Evolutionary conservation across 768 basidiomycete genomes (phyloP).

Genomic region (Phaeolepiota aurea): DNA sequence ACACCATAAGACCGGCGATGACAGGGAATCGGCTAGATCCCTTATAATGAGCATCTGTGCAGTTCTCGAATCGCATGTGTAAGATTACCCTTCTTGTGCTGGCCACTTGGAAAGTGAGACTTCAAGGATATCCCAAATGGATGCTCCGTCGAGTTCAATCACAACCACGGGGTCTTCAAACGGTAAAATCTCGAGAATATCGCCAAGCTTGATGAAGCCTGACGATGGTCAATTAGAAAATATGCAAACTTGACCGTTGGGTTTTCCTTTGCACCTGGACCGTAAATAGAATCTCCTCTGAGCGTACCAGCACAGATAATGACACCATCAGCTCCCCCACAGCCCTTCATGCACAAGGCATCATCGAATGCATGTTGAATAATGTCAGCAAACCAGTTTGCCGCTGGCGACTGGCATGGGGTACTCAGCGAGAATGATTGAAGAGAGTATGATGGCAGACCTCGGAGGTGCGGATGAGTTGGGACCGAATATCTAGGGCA

Average conservation of each 20-base stretch:
- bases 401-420: conserved; percentile 46
- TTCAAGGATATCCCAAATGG: conserved; percentile 78
- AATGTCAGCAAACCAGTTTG: conserved; percentile 85
- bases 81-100: conserved; percentile 79
- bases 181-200: conserved; percentile 83
- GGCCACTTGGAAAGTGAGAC: conserved; percentile 70
- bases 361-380: conserved; percentile 79
- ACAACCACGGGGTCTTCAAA: conserved; percentile 84
- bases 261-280: conserved; percentile 46
- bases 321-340: conserved; percentile 69
- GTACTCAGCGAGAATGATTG: background rate
- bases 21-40: conserved; percentile 85
- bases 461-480: conserved; percentile 68
- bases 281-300: conserved; percentile 80
- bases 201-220: conserved; percentile 76
- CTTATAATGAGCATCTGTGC: too few species aligned
- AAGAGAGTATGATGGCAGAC: conserved; percentile 20
- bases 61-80: too few species aligned
- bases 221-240: conserved; percentile 1
- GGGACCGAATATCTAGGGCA: conserved; percentile 65
- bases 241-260: too few species aligned
- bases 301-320: conserved; percentile 79
- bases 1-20: conserved; percentile 74
- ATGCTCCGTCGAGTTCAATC: conserved; percentile 67
- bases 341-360: conserved; percentile 44